These are phyloP conservation scores for Mentha longifolia DNA, from an alignment of 257 asterid genomes.

Conservation along the genomic window DNA sequence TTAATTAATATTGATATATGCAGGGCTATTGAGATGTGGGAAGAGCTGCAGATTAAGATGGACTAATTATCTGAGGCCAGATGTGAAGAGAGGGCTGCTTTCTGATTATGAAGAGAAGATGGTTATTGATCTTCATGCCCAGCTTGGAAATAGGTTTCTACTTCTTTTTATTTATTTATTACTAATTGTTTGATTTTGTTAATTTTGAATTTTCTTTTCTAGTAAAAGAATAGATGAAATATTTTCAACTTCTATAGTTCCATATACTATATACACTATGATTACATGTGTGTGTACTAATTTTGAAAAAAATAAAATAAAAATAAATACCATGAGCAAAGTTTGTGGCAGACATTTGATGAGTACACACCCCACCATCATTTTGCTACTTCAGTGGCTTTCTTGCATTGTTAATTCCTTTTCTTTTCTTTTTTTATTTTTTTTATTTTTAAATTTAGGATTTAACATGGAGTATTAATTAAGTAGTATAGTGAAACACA, in stretches of 20 bases:
- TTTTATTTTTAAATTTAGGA: no score
- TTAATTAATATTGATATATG: constrained; percentile 1
- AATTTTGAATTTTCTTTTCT: not conserved
- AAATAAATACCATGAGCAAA: not conserved
- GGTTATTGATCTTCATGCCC: constrained; percentile 98
- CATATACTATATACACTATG: no score
- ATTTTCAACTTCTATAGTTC: not conserved
- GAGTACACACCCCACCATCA: constrained; percentile 24
- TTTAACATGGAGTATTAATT: not conserved
- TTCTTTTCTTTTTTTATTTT: no score
- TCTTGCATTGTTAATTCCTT: constrained; percentile 9
- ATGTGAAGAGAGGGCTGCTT: constrained; percentile 86
- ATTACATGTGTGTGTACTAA: no score
- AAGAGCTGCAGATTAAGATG: constrained; percentile 96
- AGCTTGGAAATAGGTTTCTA: constrained; percentile 85
- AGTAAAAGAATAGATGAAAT: not conserved
- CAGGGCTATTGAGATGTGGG: constrained; percentile 92
- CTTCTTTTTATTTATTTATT: not conserved
- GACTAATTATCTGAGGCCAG: constrained; percentile 94
- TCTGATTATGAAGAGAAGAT: constrained; percentile 86
- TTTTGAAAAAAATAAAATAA: not conserved
- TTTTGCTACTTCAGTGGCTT: constrained; percentile 24
- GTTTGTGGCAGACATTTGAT: constrained; percentile 32
- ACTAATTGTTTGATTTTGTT: not conserved
- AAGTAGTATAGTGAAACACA: not conserved